Evolutionary conservation across 202 grass and related monocot genomes (phyloP).

Genomic region (Carex arenaria): DNA sequence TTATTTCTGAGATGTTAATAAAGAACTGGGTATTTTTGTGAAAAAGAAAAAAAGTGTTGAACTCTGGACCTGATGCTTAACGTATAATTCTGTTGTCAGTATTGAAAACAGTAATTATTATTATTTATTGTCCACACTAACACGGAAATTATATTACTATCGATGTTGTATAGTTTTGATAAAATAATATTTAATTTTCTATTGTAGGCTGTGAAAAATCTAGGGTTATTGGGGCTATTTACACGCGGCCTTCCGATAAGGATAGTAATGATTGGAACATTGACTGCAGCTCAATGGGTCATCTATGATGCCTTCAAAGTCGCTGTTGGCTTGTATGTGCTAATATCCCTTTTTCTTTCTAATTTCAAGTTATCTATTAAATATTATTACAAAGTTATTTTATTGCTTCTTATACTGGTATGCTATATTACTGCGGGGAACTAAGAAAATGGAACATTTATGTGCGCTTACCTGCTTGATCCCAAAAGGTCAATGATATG

Average conservation of each 20-base stretch:
- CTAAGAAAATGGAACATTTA: neutral
- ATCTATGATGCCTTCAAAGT: slow-evolving; percentile 89
- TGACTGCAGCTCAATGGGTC: slow-evolving; percentile 61
- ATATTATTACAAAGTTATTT: neutral
- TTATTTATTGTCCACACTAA: neutral
- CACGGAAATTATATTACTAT: neutral
- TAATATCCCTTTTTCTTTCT: neutral
- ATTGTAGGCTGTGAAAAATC: slow-evolving; percentile 61
- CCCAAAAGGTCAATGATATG: neutral
- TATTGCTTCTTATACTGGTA: neutral
- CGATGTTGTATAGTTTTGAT: neutral
- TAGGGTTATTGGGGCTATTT: slow-evolving; percentile 65
- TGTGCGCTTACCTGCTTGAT: neutral
- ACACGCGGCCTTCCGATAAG: slow-evolving; percentile 69
- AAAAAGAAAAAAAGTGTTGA: neutral
- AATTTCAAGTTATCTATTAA: neutral
- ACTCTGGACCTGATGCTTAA: neutral
- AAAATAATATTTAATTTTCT: slow-evolving; percentile 1
- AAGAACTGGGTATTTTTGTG: neutral
- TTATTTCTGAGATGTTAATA: neutral
- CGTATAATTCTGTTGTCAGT: neutral
- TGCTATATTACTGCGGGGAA: neutral
- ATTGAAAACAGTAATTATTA: neutral
- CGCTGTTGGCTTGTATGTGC: slow-evolving; percentile 72
- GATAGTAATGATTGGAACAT: slow-evolving; percentile 75